A percentile compares a stretch with the other conserved stretches of the same genome.
Evolutionary conservation across 2,329 filamentous ascomycete genomes (phyloP).

Genomic region (Atkinsonella texensis): DNA sequence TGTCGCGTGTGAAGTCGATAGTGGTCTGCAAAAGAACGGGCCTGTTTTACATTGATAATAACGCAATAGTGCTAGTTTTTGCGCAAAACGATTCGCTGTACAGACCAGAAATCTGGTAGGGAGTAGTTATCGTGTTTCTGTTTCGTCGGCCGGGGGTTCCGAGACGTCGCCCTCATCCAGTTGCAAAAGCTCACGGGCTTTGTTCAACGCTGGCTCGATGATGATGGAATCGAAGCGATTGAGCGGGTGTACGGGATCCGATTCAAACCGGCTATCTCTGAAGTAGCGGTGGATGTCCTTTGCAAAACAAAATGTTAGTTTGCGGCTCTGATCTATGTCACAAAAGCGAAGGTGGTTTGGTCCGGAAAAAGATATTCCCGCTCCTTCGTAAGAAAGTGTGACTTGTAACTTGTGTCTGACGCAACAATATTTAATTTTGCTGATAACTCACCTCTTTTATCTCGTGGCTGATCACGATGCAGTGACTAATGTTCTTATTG

Average conservation of each 20-base stretch:
- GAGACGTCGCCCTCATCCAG: not conserved
- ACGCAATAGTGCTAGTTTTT: too few relatives aligned
- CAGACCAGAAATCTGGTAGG: too few relatives aligned
- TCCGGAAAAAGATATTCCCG: constrained; percentile 13
- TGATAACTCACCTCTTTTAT: constrained; percentile 6
- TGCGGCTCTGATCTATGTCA: not conserved
- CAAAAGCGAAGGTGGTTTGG: not conserved
- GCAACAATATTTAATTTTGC: not conserved
- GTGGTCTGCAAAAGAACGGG: not conserved
- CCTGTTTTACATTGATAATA: not conserved
- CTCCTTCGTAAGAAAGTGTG: not conserved
- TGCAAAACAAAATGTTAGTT: constrained; percentile 10
- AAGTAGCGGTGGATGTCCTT: constrained; percentile 13
- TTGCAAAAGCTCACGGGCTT: not conserved
- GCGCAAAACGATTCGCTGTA: too few relatives aligned
- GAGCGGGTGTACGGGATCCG: constrained; percentile 8
- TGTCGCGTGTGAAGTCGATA: not conserved
- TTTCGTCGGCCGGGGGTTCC: not conserved
- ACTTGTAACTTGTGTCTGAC: too few relatives aligned
- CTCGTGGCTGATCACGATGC: constrained; percentile 9
- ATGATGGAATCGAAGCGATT: constrained; percentile 5
- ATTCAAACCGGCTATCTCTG: constrained; percentile 3
- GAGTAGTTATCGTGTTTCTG: too few relatives aligned
- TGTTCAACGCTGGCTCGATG: constrained; percentile 2
- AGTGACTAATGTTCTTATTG: not conserved